Conservation (phyloP, 495 filamentous ascomycete genomes). For the Zalerion maritima region DNA sequence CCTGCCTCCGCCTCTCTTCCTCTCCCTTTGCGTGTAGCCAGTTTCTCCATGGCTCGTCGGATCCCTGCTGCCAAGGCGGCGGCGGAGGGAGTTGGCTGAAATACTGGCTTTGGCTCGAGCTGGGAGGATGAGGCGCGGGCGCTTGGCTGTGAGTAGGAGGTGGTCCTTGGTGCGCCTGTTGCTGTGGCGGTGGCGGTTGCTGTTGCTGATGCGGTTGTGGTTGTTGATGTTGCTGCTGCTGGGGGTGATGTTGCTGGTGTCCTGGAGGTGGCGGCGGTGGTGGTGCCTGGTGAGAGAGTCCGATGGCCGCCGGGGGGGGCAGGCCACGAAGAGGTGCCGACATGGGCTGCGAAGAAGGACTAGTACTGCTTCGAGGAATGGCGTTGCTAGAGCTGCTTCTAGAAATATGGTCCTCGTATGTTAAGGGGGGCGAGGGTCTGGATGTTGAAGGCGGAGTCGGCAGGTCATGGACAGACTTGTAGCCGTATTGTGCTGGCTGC, state of each 20-base stretch:
- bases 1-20: constrained; percentile 70
- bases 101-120: constrained; percentile 22
- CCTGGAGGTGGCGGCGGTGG: constrained; percentile 20
- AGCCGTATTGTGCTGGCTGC: constrained; percentile 50
- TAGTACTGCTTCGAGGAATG: constrained; percentile 24
- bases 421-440: constrained; percentile 45
- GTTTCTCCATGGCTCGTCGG: constrained; percentile 66
- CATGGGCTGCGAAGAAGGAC: constrained; percentile 39
- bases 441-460: constrained; percentile 44
- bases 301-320: constrained; percentile 61
- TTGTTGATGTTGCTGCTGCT: constrained; percentile 20
- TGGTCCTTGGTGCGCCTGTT: constrained; percentile 19
- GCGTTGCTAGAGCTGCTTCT: constrained; percentile 23
- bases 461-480: constrained; percentile 55
- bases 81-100: constrained; percentile 51
- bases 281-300: constrained; percentile 34
- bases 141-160: constrained; percentile 12
- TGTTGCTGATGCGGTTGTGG: constrained; percentile 18
- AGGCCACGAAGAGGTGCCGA: constrained; percentile 60
- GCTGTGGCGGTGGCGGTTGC: constrained; percentile 21
- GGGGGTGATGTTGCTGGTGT: constrained; percentile 17
- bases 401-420: constrained; percentile 32
- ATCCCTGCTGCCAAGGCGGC: constrained; percentile 55
- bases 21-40: constrained; percentile 76
- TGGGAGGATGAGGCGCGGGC: constrained; percentile 10